Conservation (phyloP, 176 grass and related monocot genomes). For the Avena insularis region DNA sequence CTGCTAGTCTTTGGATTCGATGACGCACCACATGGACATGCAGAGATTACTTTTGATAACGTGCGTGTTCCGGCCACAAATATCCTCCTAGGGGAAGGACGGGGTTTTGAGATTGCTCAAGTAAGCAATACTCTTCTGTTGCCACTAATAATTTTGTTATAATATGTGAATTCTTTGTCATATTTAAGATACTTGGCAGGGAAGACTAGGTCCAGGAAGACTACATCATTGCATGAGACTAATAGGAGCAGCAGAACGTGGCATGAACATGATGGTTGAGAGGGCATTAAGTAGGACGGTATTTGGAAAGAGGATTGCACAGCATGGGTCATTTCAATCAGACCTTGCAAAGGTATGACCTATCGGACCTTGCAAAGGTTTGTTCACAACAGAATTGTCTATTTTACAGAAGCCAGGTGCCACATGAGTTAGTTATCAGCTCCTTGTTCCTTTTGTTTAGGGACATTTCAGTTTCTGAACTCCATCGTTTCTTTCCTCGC, state of each 20-base stretch:
- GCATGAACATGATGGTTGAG: conserved; percentile 82
- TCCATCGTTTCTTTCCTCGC: background rate
- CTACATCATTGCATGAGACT: conserved; percentile 97
- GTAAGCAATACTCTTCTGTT: conserved; percentile 49
- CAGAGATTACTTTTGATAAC: conserved; percentile 93
- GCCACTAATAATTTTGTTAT: background rate
- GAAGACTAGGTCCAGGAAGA: conserved; percentile 94
- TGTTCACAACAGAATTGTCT: background rate
- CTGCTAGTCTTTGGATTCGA: conserved; percentile 94
- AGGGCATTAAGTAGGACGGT: conserved; percentile 80
- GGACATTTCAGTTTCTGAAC: background rate
- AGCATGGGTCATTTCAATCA: conserved; percentile 90
- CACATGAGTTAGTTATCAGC: background rate
- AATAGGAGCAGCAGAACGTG: conserved; percentile 91
- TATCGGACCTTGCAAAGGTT: no score
- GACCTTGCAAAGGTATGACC: conserved; percentile 78
- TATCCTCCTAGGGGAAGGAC: conserved; percentile 90
- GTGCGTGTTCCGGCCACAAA: conserved; percentile 76
- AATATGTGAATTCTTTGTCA: background rate
- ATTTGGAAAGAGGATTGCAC: conserved; percentile 85
- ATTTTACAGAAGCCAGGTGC: no score
- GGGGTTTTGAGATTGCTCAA: conserved; percentile 98
- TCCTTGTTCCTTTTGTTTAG: background rate
- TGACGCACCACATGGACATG: conserved; percentile 93
- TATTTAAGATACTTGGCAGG: conserved; percentile 57